Percentiles rank a stretch among this genome's conserved stretches.
Conservation (phyloP, 345 rosid species). For the Dipteronia dyeriana region DNA sequence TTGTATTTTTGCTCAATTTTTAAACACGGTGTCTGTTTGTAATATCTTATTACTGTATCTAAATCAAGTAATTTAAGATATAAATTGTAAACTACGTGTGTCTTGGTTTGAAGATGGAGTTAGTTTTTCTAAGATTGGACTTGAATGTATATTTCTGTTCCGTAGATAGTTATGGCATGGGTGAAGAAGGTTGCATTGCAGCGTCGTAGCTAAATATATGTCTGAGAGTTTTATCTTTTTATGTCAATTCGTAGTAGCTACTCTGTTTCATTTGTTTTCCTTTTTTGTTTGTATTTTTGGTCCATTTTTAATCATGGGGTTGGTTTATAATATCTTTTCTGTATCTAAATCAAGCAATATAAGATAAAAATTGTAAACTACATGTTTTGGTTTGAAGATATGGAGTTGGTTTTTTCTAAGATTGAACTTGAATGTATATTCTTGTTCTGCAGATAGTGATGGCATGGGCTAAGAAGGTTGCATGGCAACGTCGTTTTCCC, state of each 20-base stretch:
- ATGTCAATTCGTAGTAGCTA: not conserved
- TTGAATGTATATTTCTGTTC: not conserved
- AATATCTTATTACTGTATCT: not conserved
- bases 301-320: not conserved
- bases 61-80: not conserved
- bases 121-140: not conserved
- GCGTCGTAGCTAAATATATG: no score
- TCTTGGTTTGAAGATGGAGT: not conserved
- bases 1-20: not conserved
- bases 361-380: not conserved
- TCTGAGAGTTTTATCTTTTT: not conserved
- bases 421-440: not conserved
- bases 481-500: conserved; percentile 50
- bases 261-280: not conserved
- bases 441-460: conserved; percentile 39
- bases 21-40: not conserved
- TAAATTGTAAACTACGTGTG: not conserved
- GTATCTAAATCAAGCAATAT: not conserved
- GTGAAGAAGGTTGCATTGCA: conserved; percentile 30
- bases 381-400: not conserved
- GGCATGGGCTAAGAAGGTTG: conserved; percentile 51
- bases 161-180: conserved; percentile 53
- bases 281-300: not conserved
- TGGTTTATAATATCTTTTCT: not conserved
- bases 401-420: not conserved